Evolutionary conservation across 2,329 filamentous ascomycete genomes (phyloP).

Genomic region (Dactylonectria macrodidyma): DNA sequence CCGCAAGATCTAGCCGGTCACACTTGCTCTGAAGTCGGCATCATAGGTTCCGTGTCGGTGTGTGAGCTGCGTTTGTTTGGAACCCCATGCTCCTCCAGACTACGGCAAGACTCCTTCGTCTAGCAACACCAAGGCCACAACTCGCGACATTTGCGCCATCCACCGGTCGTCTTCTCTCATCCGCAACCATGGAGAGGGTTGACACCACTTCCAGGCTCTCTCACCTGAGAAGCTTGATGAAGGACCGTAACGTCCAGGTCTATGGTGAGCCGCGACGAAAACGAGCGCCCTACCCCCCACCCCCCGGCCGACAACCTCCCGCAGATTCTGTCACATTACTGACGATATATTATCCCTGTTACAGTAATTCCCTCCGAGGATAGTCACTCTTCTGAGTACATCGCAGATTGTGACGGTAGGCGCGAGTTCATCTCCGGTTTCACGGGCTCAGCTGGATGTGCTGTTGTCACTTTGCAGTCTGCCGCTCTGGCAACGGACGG

Average conservation of each 20-base stretch:
- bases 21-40: constrained; percentile 21
- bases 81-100: constrained; percentile 46
- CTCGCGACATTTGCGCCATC: constrained; percentile 25
- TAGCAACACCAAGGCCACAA: constrained; percentile 36
- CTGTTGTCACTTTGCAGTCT: constrained; percentile 87
- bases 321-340: constrained; percentile 14
- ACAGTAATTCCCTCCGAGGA: constrained; percentile 97
- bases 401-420: constrained; percentile 93
- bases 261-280: constrained; percentile 78
- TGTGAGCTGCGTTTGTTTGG: constrained; percentile 37
- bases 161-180: constrained; percentile 38
- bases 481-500: constrained; percentile 95
- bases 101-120: constrained; percentile 40
- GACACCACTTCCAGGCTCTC: constrained; percentile 84
- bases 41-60: constrained; percentile 27
- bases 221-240: constrained; percentile 88
- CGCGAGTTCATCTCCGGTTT: constrained; percentile 95
- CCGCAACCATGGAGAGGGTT: constrained; percentile 62
- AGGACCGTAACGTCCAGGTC: constrained; percentile 86
- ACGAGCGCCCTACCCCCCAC: not conserved
- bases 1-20: not conserved
- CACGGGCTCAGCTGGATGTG: constrained; percentile 93
- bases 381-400: constrained; percentile 97
- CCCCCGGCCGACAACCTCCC: not conserved
- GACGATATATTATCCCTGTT: constrained; percentile 26